Evolutionary conservation across 331 rosid genomes (phyloP).

Genomic region (Pyracantha coccinea): DNA sequence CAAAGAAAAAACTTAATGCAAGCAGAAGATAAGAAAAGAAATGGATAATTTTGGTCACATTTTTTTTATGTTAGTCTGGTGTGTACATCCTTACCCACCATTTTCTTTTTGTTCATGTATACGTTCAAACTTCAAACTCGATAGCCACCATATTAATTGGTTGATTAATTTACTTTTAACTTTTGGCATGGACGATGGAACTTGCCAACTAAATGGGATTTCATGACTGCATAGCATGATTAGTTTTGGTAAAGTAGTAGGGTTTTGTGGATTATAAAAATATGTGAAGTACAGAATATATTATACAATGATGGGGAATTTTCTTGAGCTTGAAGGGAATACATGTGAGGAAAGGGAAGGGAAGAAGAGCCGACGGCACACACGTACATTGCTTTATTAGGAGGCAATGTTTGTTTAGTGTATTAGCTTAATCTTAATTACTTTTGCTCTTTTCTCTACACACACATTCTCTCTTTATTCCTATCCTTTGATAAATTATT

Average conservation of each 20-base stretch:
- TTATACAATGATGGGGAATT: slow-evolving; percentile 31
- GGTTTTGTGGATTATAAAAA: slow-evolving; percentile 1
- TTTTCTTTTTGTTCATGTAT: background rate
- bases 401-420: slow-evolving; percentile 5
- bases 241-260: slow-evolving; percentile 26
- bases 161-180: background rate
- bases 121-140: background rate
- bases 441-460: slow-evolving; percentile 20
- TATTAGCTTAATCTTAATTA: slow-evolving; percentile 20
- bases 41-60: background rate
- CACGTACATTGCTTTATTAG: slow-evolving; percentile 30
- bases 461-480: slow-evolving; percentile 18
- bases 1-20: no score
- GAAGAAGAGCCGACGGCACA: slow-evolving; percentile 18
- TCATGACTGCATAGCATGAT: slow-evolving; percentile 9
- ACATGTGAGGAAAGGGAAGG: slow-evolving; percentile 18
- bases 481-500: slow-evolving; percentile 18
- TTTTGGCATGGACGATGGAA: slow-evolving; percentile 3
- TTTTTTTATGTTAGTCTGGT: background rate
- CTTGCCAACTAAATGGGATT: background rate
- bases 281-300: background rate
- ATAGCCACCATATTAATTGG: background rate
- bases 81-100: background rate
- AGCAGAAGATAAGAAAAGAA: no score
- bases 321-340: slow-evolving; percentile 53